Base-by-base conservation (phyloP, 257 asterid species). In the Nicotiana knightiana region DNA sequence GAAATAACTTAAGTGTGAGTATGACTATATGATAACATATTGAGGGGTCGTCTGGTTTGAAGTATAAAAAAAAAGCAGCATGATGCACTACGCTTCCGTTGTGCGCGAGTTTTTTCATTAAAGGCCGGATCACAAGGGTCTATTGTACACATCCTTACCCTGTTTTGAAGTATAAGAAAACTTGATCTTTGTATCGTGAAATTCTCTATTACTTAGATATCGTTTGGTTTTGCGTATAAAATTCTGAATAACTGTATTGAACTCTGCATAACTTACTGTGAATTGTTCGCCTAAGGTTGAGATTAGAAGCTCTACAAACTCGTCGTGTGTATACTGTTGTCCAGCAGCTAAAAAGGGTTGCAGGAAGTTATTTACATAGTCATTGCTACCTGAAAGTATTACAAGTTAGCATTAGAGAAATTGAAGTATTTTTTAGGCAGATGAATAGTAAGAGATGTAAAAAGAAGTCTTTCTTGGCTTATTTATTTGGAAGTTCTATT, bases 341-440 rank as follows among this genome's bases (percentile, higher is more conserved):
- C 93, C 90, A 21, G 87, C 93, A 51, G 87, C 86, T 83, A 91
- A 80, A 66, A 92, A 93, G 12, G 98, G 97, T 83, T 93, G 98
- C 58, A 93, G 92, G 80, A 82, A 92, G 67, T 93, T 93, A 93
- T 92, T 93, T 4, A 93, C 97, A 77, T 93, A 93, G 81, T 92
- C 96, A 53, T 93, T 93, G 93, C 98, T 93, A 61, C 98, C 97
- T 92, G 90, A 61, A 82, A 84, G 66, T 4, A 58, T 67, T 64
- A 8, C 24, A 53, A 43, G 0, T 62, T 62, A 53, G 0, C 32
- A 59, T 64, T 48, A 79, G 57, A 48, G 12, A 11, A 79, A 0
- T n/a, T 35, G 6, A 57, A 0, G 3, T 46, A 0, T 26, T 9
- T 75, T 75, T 28, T 28, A 1, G 18, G 16, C 9, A 35, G 5